Evolutionary conservation across 129 eudicot species (phyloP).

Genomic region (Cynara cardunculus): DNA sequence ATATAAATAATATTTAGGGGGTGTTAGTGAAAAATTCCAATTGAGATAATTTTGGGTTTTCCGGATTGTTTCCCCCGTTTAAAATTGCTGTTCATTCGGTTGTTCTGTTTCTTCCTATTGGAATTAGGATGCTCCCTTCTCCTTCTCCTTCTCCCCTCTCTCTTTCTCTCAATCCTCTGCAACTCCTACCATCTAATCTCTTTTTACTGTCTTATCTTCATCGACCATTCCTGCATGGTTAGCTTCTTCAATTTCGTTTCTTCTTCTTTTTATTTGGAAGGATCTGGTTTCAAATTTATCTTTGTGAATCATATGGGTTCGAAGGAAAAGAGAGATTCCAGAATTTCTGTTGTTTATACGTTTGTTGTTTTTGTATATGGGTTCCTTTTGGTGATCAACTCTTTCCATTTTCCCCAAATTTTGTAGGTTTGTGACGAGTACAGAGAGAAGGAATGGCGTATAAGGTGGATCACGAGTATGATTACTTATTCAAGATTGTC

Average conservation of each 20-base stretch:
- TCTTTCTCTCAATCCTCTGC: slow-evolving; percentile 7
- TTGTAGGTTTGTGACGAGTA: slow-evolving; percentile 24
- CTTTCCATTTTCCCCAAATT: neutral
- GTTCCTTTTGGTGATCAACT: neutral
- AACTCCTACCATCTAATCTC: neutral
- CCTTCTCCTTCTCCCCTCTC: slow-evolving; percentile 4
- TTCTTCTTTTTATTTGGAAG: neutral
- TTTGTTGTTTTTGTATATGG: neutral
- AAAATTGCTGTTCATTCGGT: slow-evolving; percentile 38
- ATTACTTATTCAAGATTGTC: slow-evolving; percentile 80
- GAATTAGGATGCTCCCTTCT: slow-evolving; percentile 1
- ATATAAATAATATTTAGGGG: neutral
- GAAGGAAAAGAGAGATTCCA: neutral
- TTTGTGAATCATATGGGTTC: neutral
- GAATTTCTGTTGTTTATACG: neutral
- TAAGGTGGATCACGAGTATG: slow-evolving; percentile 91
- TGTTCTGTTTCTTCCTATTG: slow-evolving; percentile 33
- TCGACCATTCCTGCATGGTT: slow-evolving; percentile 11
- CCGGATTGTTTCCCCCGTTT: slow-evolving; percentile 13
- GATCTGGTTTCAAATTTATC: neutral
- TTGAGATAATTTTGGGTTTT: slow-evolving; percentile 2
- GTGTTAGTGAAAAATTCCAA: neutral
- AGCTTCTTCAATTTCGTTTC: neutral
- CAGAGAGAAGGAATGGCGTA: slow-evolving; percentile 62
- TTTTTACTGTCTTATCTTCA: neutral